Conservation (phyloP, 331 rosid genomes). For the Phaseolus coccineus region DNA sequence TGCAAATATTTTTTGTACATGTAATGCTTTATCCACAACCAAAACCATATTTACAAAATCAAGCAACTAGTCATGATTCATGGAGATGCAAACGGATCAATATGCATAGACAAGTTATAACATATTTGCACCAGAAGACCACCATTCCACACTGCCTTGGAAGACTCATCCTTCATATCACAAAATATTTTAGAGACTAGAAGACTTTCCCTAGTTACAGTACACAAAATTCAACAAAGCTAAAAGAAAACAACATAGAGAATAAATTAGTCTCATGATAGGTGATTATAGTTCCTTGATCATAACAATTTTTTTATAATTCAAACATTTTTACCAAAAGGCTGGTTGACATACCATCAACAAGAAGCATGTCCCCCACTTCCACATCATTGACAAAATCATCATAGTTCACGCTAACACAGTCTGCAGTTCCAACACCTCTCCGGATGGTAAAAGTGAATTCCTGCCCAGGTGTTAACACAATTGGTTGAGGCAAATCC, state of each 20-base stretch:
- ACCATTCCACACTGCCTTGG: background rate
- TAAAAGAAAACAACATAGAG: background rate
- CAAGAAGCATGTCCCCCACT: conserved; percentile 92
- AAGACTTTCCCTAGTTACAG: background rate
- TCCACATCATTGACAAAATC: conserved; percentile 97
- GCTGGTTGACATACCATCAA: conserved; percentile 68
- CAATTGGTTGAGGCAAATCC: conserved; percentile 90
- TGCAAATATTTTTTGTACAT: background rate
- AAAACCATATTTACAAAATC: background rate
- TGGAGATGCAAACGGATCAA: background rate
- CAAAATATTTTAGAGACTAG: background rate
- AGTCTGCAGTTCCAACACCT: conserved; percentile 88
- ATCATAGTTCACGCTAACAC: conserved; percentile 97
- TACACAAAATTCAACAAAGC: conserved; percentile 7
- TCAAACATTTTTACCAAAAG: conserved; percentile 6
- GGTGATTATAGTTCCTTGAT: background rate
- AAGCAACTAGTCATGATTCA: conserved; percentile 1
- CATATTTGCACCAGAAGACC: background rate
- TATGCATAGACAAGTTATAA: background rate
- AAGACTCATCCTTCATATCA: background rate
- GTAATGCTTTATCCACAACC: background rate
- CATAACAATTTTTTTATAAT: background rate
- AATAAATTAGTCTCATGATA: background rate
- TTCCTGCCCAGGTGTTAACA: conserved; percentile 76
- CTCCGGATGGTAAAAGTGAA: conserved; percentile 89